Conservation (phyloP, 257 asterid genomes). For the Voacanga thouarsii region DNA sequence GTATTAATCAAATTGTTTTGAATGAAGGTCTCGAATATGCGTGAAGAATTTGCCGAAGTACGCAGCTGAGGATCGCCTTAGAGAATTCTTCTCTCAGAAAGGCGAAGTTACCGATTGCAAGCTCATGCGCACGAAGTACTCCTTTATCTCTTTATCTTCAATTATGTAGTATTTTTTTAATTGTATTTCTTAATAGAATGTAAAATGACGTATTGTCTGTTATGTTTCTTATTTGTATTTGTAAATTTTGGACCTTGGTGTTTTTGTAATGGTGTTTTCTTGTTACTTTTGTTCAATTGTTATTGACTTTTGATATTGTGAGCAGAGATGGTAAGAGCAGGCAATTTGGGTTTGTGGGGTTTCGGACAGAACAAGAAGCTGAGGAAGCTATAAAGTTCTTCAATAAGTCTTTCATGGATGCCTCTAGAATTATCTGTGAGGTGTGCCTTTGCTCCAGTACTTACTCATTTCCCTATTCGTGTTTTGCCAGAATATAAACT, state of each 20-base stretch:
- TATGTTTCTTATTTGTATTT: background rate
- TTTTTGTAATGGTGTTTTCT: background rate
- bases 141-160: background rate
- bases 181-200: too few species aligned
- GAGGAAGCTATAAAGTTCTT: constrained; percentile 61
- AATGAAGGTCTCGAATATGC: constrained; percentile 71
- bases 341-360: constrained; percentile 85
- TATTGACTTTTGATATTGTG: constrained; percentile 7
- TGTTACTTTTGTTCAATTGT: background rate
- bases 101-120: constrained; percentile 95
- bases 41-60: constrained; percentile 83
- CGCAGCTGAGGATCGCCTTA: constrained; percentile 71
- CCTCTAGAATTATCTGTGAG: constrained; percentile 73
- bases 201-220: background rate
- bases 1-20: background rate
- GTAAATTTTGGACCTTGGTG: background rate
- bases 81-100: constrained; percentile 80
- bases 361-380: constrained; percentile 72
- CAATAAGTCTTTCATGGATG: constrained; percentile 66
- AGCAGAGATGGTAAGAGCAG: constrained; percentile 90
- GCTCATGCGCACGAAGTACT: constrained; percentile 84
- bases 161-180: background rate
- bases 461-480: background rate
- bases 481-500: background rate
- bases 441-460: constrained; percentile 27